These are phyloP conservation scores for Fonsecaea erecta DNA, from an alignment of 2,329 filamentous ascomycete species.

Conservation along the genomic window DNA sequence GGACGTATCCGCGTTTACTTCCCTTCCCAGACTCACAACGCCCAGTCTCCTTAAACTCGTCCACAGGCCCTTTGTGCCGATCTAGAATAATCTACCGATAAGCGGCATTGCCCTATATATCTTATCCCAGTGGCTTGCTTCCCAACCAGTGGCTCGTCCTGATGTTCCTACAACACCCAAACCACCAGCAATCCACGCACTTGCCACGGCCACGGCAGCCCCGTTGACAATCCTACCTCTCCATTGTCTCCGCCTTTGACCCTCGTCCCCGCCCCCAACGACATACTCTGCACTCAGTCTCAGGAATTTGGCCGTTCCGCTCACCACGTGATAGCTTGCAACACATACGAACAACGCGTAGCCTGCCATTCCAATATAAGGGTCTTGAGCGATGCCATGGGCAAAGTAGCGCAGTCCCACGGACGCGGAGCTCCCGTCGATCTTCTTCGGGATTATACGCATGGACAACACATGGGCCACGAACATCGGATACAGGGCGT, in stretches of 20 bases:
- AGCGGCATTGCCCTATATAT: conserved; percentile 68
- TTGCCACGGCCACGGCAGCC: conserved; percentile 61
- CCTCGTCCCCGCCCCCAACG: conserved; percentile 50
- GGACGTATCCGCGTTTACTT: background rate
- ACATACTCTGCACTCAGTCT: conserved; percentile 63
- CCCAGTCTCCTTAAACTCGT: background rate
- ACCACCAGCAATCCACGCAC: conserved; percentile 80
- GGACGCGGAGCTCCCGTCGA: conserved; percentile 84
- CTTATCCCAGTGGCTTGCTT: conserved; percentile 77
- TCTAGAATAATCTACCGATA: conserved; percentile 57
- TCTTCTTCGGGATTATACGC: conserved; percentile 71
- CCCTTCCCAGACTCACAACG: background rate
- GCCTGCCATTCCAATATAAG: conserved; percentile 67
- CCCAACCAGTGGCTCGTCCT: conserved; percentile 74
- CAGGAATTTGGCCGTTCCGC: conserved; percentile 84
- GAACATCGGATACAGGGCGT: conserved; percentile 68
- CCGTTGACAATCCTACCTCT: conserved; percentile 75
- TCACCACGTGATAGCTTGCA: conserved; percentile 77
- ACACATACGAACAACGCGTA: conserved; percentile 71
- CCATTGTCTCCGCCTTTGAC: conserved; percentile 58
- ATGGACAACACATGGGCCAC: conserved; percentile 76
- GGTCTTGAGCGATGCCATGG: conserved; percentile 79
- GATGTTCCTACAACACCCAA: conserved; percentile 76
- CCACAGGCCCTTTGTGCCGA: background rate
- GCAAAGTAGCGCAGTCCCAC: conserved; percentile 82